Conservation (phyloP, 345 rosid genomes). For the Eucalyptus paniculata region DNA sequence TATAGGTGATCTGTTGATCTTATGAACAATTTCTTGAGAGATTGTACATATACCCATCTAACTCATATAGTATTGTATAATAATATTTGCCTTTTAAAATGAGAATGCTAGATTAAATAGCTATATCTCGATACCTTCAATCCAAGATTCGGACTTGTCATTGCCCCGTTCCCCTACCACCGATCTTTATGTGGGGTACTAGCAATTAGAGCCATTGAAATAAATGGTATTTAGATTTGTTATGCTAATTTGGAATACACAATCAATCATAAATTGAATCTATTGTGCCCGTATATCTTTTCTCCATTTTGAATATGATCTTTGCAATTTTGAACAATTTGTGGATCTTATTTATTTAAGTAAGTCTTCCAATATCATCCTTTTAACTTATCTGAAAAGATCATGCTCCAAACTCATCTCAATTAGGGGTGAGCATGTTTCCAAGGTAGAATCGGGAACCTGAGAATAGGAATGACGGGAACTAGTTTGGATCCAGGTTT, state of each 20-base stretch:
- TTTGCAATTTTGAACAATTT: neutral
- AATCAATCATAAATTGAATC: neutral
- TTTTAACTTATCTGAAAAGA: neutral
- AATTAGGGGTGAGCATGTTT: no score
- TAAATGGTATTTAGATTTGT: neutral
- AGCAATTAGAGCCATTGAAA: neutral
- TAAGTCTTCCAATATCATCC: neutral
- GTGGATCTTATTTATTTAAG: neutral
- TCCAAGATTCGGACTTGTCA: neutral
- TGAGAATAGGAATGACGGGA: fast-evolving
- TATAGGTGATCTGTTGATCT: neutral
- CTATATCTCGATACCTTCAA: neutral
- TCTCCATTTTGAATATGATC: neutral
- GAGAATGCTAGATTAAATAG: neutral
- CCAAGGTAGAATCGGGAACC: no score
- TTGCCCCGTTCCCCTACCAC: neutral
- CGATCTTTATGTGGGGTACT: neutral
- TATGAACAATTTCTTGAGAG: neutral
- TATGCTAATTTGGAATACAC: neutral
- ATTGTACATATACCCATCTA: neutral
- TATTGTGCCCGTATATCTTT: neutral
- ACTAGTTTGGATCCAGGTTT: no score
- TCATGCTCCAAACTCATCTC: neutral
- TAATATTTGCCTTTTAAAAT: neutral
- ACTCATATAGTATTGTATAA: neutral